These are phyloP conservation scores for Mimosa pudica DNA, from an alignment of 306 rosid species.

Conservation along the genomic window DNA sequence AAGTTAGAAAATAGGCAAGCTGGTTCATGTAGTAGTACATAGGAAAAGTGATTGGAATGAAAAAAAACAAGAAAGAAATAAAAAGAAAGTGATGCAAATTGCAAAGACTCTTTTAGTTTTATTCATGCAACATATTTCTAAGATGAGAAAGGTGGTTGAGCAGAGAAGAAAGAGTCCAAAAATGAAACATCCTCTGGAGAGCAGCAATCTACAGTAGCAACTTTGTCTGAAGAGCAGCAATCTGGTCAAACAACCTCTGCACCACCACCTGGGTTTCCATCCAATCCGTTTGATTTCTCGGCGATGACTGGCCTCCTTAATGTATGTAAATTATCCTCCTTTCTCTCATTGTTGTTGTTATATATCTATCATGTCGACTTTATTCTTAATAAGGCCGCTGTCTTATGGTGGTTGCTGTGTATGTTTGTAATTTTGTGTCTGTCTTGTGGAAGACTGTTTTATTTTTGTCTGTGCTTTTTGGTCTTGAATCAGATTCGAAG, in stretches of 20 bases:
- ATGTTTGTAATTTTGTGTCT: conserved; percentile 14
- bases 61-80: no score
- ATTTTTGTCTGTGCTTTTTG: conserved; percentile 19
- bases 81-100: no score
- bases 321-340: conserved; percentile 47
- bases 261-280: conserved; percentile 58
- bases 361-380: background rate
- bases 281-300: conserved; percentile 92
- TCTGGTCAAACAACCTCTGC: conserved; percentile 50
- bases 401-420: conserved; percentile 23
- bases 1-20: no score
- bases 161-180: conserved; percentile 55
- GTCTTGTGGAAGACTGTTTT: conserved; percentile 15
- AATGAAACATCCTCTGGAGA: conserved; percentile 63
- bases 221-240: conserved; percentile 47
- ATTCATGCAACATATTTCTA: conserved; percentile 35
- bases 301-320: conserved; percentile 92
- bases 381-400: conserved; percentile 4
- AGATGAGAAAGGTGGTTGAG: conserved; percentile 62
- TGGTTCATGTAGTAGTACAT: background rate
- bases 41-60: background rate
- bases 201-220: conserved; percentile 48
- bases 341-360: conserved; percentile 10
- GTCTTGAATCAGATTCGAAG: conserved; percentile 12
- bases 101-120: conserved; percentile 16